Conservation (phyloP, 495 filamentous ascomycete genomes). For the Penicillium roqueforti region DNA sequence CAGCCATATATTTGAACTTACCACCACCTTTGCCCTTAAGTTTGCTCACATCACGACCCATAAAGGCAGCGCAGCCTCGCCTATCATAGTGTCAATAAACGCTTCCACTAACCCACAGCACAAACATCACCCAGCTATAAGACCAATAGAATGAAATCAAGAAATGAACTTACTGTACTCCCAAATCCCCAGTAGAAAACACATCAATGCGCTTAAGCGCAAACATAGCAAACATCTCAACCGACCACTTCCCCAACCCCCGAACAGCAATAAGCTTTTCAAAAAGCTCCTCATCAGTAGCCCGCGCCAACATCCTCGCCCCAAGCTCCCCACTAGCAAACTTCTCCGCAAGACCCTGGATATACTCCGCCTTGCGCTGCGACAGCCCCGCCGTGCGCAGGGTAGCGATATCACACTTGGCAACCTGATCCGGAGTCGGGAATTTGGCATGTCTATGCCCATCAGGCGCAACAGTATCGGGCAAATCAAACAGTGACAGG, state of each 20-base stretch:
- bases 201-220: conserved; percentile 88
- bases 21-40: conserved; percentile 76
- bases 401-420: conserved; percentile 50
- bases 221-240: conserved; percentile 97
- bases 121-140: not conserved
- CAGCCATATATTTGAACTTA: conserved; percentile 97
- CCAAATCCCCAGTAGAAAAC: conserved; percentile 87
- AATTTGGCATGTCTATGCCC: conserved; percentile 45
- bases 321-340: conserved; percentile 71
- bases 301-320: conserved; percentile 66
- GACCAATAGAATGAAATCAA: not conserved
- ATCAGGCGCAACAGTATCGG: conserved; percentile 13
- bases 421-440: conserved; percentile 72
- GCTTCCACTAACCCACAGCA: not conserved
- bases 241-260: conserved; percentile 85
- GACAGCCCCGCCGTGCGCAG: conserved; percentile 84
- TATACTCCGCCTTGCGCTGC: conserved; percentile 91
- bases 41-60: conserved; percentile 77
- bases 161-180: conserved; percentile 65
- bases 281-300: conserved; percentile 80
- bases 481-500: conserved; percentile 63
- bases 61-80: conserved; percentile 83
- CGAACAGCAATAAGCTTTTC: conserved; percentile 78
- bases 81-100: conserved; percentile 27
- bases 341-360: conserved; percentile 76